Base-by-base conservation (phyloP, 2,329 filamentous ascomycete genomes). In the Talaromyces pinophilus region DNA sequence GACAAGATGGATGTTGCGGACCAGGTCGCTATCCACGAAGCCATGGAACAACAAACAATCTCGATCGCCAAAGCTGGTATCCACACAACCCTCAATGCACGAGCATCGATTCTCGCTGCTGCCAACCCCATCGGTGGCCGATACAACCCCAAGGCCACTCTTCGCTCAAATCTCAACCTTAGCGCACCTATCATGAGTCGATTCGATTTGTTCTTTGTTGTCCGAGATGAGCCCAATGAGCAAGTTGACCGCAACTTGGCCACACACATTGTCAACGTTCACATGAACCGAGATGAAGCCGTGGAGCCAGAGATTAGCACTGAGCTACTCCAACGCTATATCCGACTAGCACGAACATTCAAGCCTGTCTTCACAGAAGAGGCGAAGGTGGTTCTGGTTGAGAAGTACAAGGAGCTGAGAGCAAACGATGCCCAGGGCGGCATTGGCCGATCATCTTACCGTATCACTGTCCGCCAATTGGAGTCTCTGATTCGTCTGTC, bases 31-130 rank as follows among this genome's bases (percentile, higher is more conserved):
- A 99, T 99, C 74, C 95, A 99, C 86, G 95, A 99, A 87, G 95
- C 95, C 67, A 99, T 99, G 95, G 95, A 99, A 86, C 95, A 99
- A 83, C 95, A 99, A 81, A 99, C 95, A 5, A 99, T 99, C 71
- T 97, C 93, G 8, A 99, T 99, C 74, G 94, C 95, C 67, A 99
- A 99, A 81, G 95, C 95, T 5, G 95, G 95, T 74, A 99, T 99
- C 67, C 95, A 99, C 78, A 96, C 95, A 3, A 99, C 95, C 0
- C 86, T 99, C 55, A 99, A 99, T 75, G 95, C 95, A 2, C 88
- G 95, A 64, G 97, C 95, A 0, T 95, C 91, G 57, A 98, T 99
- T 73, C 89, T 99, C 17, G 95, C 95, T 0, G 95, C 95, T 6
- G 95, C 95, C 35, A 99, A 99, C 78, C 95, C 95, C 0, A 92